Evolutionary conservation across 371 early-diverging fungal genomes (phyloP), one percentile per base, ranked within the genome.

Genomic region (Circinella minor): DNA sequence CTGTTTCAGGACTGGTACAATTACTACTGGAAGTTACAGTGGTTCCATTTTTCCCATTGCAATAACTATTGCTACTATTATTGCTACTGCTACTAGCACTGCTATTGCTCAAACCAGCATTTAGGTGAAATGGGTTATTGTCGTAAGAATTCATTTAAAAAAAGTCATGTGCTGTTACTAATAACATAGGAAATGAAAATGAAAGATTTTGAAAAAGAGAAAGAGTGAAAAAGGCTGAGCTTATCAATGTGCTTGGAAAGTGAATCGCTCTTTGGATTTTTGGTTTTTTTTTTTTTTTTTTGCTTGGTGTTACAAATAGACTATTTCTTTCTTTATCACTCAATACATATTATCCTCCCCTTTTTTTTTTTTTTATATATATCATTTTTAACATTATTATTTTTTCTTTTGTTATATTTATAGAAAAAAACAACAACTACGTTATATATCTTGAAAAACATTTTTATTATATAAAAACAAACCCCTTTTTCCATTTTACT

Each of bases 1-100:
- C 57, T 57, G 57, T n/a, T 57, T 57, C 34, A 17, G 63, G 62
- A 39, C 62, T 61, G 39, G 11, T 61, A 27, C 62, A 43, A 17
- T 61, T 61, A 34, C 62, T 61, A 34, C 14, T 3, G 14, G 27
- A 27, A 27, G 27, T 27, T 27, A 27, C 27, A 43, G 11, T 3
- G 11, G 2, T 43, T 9, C 9, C 43, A 43, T 8, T 36, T 9
- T 34, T 61, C 10, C 5, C 46, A 27, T 27, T 27, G 27, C 27
- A 27, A 27, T 2, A 27, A 27, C 62, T 61, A 34, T 61, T 13
- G 27, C 48, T 63, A 18, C 43, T 63, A 48, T 36, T 61, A 36
- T 36, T 63, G 27, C 63, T 63, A 1, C 63, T 47, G 38, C 48
- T 63, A 37, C 11, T 57, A 27, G 6, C 27, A 57, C n/a, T 34